Conservation (phyloP, 345 rosid species). For the Angophora floribunda region DNA sequence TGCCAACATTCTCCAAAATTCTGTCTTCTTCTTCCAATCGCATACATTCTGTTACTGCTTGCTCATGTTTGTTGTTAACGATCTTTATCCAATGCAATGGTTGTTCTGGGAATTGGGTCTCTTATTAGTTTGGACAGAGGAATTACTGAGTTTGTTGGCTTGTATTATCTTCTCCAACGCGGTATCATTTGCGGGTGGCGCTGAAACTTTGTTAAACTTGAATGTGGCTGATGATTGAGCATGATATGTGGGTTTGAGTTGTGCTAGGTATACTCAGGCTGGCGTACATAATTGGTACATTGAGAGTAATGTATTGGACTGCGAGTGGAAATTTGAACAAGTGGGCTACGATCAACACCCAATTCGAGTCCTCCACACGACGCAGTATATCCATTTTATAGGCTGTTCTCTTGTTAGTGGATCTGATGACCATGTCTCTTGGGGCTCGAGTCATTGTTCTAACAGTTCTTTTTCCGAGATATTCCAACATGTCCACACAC, state of each 20-base stretch:
- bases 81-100: background rate
- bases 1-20: background rate
- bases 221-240: background rate
- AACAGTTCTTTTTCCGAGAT: background rate
- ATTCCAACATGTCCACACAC: background rate
- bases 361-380: background rate
- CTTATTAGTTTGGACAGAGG: background rate
- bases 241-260: background rate
- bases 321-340: background rate
- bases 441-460: background rate
- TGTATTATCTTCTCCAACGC: background rate
- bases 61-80: background rate
- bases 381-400: background rate
- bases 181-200: background rate
- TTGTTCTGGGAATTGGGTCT: background rate
- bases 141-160: background rate
- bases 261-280: background rate
- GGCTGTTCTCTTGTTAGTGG: background rate
- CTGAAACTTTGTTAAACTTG: background rate
- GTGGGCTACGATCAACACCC: background rate
- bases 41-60: background rate
- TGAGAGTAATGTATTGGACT: background rate
- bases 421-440: background rate
- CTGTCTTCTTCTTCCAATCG: background rate
- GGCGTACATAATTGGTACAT: background rate